Conservation (phyloP, 1,284 basidiomycete species). For the Peniophora sp. region DNA sequence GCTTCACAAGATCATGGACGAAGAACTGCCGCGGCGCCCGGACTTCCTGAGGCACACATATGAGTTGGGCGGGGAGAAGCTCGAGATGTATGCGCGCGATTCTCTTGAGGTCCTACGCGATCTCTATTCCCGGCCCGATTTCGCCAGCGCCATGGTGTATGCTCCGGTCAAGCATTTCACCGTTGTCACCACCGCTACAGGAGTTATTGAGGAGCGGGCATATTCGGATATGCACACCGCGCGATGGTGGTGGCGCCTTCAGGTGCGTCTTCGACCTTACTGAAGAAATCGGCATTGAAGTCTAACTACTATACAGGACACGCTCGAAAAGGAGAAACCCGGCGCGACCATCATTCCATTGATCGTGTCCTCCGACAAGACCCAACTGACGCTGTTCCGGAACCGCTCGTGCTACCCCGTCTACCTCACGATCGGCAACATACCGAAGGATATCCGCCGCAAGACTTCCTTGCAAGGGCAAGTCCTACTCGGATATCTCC, state of each 20-base stretch:
- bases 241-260: background rate
- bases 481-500: slow-evolving; percentile 8
- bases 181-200: too few relatives aligned
- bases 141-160: background rate
- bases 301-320: background rate
- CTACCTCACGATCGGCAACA: slow-evolving; percentile 22
- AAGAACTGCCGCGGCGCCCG: background rate
- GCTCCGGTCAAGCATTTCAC: background rate
- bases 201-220: slow-evolving; percentile 1
- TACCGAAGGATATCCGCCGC: slow-evolving; percentile 6
- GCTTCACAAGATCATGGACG: background rate
- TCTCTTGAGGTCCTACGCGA: background rate
- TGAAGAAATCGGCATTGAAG: background rate
- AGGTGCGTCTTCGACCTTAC: background rate
- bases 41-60: background rate
- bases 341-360: background rate
- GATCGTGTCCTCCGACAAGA: background rate
- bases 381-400: background rate
- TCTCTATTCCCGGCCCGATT: background rate
- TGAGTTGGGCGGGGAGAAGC: background rate
- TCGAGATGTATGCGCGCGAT: background rate
- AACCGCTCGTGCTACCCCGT: background rate
- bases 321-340: background rate
- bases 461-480: slow-evolving; percentile 17
- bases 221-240: background rate